These are phyloP conservation scores for Penicillium paxilli DNA, from an alignment of 495 filamentous ascomycete genomes.

Conservation along the genomic window DNA sequence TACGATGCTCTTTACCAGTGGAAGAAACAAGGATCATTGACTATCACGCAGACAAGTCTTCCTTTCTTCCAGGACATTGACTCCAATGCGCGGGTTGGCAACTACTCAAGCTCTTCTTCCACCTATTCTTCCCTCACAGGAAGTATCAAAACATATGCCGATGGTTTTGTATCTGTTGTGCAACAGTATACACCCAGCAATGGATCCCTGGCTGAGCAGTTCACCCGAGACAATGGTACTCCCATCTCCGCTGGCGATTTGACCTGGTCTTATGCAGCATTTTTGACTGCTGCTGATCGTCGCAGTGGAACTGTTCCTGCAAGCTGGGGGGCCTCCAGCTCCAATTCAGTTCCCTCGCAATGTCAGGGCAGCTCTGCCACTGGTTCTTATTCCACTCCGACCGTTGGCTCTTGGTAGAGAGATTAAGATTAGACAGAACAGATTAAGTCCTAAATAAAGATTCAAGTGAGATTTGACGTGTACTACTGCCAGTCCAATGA, in stretches of 20 bases:
- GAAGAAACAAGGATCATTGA: slow-evolving; percentile 42
- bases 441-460: neutral
- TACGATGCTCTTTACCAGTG: slow-evolving; percentile 52
- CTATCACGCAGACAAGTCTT: slow-evolving; percentile 40
- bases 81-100: slow-evolving; percentile 37
- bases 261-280: slow-evolving; percentile 57
- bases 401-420: slow-evolving; percentile 7
- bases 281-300: slow-evolving; percentile 12
- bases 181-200: slow-evolving; percentile 49
- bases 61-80: slow-evolving; percentile 45
- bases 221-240: slow-evolving; percentile 48
- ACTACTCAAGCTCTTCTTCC: slow-evolving; percentile 32
- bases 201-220: slow-evolving; percentile 64
- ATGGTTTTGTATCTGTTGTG: slow-evolving; percentile 48
- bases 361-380: slow-evolving; percentile 13
- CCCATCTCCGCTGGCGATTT: slow-evolving; percentile 58
- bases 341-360: slow-evolving; percentile 11
- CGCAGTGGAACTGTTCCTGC: slow-evolving; percentile 12
- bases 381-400: slow-evolving; percentile 11
- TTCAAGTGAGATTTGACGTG: no score
- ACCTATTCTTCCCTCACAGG: slow-evolving; percentile 40
- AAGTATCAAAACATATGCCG: slow-evolving; percentile 48
- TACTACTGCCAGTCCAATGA: no score
- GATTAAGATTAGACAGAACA: no score
- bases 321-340: slow-evolving; percentile 12